Evolutionary conservation across 163 green algal genomes (phyloP).

Genomic region (Prototheca cutis): DNA sequence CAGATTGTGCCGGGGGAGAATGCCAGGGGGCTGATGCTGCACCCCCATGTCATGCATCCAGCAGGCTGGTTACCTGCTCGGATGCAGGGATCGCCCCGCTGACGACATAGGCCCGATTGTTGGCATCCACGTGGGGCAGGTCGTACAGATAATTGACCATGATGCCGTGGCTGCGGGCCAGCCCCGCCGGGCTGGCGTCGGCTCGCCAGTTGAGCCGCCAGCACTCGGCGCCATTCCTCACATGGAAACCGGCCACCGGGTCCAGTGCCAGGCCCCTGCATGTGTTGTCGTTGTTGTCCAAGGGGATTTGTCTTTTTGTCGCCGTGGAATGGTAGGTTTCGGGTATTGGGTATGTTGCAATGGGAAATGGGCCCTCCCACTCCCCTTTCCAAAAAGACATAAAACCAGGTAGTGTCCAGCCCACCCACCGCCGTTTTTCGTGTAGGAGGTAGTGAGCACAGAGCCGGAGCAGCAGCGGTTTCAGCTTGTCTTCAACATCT

Average conservation of each 20-base stretch:
- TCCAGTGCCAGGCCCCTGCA: slow-evolving; percentile 48
- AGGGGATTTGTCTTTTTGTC: too few relatives aligned
- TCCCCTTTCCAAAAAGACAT: too few relatives aligned
- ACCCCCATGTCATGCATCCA: background rate
- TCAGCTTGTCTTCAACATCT: slow-evolving; percentile 6
- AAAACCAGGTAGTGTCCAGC: too few relatives aligned
- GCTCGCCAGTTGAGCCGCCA: slow-evolving; percentile 27
- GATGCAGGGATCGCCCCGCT: background rate
- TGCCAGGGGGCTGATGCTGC: background rate
- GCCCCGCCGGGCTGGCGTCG: slow-evolving; percentile 28
- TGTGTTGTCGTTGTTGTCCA: too few relatives aligned
- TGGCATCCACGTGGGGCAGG: slow-evolving; percentile 26
- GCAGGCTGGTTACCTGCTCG: background rate
- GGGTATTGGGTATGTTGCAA: background rate
- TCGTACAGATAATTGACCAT: slow-evolving; percentile 64
- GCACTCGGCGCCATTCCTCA: slow-evolving; percentile 33
- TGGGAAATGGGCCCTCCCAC: too few relatives aligned
- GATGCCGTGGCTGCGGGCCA: slow-evolving; percentile 41
- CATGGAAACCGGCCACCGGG: slow-evolving; percentile 40
- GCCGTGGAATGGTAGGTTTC: background rate
- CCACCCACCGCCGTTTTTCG: slow-evolving; percentile 21
- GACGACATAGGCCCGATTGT: slow-evolving; percentile 47
- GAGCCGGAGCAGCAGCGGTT: slow-evolving; percentile 36
- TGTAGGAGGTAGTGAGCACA: slow-evolving; percentile 35
- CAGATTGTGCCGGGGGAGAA: too few relatives aligned